Evolutionary conservation across 2,329 filamentous ascomycete species (phyloP).

Genomic region (Aplosporella prunicola): DNA sequence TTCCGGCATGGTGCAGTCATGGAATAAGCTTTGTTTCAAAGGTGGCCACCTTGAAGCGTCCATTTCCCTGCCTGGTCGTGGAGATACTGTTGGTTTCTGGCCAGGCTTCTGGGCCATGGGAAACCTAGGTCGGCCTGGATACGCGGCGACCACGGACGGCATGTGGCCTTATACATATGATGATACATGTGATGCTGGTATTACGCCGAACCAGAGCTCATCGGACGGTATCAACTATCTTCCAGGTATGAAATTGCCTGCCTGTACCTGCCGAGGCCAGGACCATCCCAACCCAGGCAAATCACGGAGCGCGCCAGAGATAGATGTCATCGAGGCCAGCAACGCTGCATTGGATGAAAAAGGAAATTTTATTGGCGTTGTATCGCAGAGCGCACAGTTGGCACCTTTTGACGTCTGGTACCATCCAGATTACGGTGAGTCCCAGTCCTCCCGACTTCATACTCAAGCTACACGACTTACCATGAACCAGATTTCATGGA

Average conservation of each 20-base stretch:
- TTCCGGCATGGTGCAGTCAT: slow-evolving; percentile 65
- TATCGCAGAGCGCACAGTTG: slow-evolving; percentile 57
- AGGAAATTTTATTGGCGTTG: slow-evolving; percentile 47
- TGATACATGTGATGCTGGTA: slow-evolving; percentile 58
- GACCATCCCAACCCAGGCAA: slow-evolving; percentile 58
- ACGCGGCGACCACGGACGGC: slow-evolving; percentile 60
- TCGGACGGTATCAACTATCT: slow-evolving; percentile 56
- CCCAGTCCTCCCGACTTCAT: slow-evolving; percentile 1
- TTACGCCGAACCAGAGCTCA: slow-evolving; percentile 62
- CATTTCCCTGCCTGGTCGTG: slow-evolving; percentile 58
- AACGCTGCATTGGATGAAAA: slow-evolving; percentile 43
- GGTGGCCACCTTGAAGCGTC: slow-evolving; percentile 61
- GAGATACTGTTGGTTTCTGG: slow-evolving; percentile 62
- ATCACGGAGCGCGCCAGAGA: slow-evolving; percentile 59
- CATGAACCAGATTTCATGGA: slow-evolving; percentile 47
- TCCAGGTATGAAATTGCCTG: slow-evolving; percentile 60
- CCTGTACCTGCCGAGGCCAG: slow-evolving; percentile 54
- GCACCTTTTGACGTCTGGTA: slow-evolving; percentile 65
- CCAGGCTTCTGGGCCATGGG: slow-evolving; percentile 70
- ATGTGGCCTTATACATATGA: slow-evolving; percentile 68
- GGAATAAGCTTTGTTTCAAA: slow-evolving; percentile 66
- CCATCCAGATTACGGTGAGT: slow-evolving; percentile 45
- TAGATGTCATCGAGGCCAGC: slow-evolving; percentile 63
- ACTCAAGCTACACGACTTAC: slow-evolving; percentile 13
- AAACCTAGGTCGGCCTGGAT: slow-evolving; percentile 60